These are phyloP conservation scores for Xerocomus brunneocitrinus DNA, from an alignment of 768 basidiomycete genomes.

Conservation along the genomic window DNA sequence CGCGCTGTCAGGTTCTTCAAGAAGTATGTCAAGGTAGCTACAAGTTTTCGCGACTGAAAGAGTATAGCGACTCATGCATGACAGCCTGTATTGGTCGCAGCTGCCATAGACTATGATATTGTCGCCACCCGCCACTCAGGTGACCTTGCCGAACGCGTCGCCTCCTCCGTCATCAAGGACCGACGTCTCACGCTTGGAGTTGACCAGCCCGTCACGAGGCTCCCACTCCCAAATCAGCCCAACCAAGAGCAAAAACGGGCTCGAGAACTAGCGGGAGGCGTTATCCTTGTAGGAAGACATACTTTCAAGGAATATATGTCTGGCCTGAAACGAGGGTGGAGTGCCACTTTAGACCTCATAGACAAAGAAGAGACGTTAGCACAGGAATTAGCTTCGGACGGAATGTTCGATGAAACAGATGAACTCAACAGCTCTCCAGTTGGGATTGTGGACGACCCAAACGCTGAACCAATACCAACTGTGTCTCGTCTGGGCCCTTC, in stretches of 20 bases:
- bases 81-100: conserved; percentile 91
- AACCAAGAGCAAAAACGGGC: conserved; percentile 48
- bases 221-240: conserved; percentile 46
- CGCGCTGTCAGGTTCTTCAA: conserved; percentile 84
- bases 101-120: conserved; percentile 89
- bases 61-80: conserved; percentile 2
- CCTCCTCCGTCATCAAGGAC: conserved; percentile 65
- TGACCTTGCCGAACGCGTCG: conserved; percentile 73
- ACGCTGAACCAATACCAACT: conserved; percentile 41
- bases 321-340: conserved; percentile 83
- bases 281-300: conserved; percentile 80
- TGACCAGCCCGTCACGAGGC: conserved; percentile 41
- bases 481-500: conserved; percentile 35
- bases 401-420: conserved; percentile 69
- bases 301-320: conserved; percentile 94
- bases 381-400: conserved; percentile 62
- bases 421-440: conserved; percentile 25
- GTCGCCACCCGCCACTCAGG: conserved; percentile 79
- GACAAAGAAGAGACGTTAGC: conserved; percentile 72
- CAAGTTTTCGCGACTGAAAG: conserved; percentile 10
- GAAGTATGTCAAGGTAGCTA: conserved; percentile 91
- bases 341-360: conserved; percentile 59
- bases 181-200: conserved; percentile 66
- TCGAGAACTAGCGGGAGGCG: conserved; percentile 75
- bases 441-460: conserved; percentile 23